These are phyloP conservation scores for Coemansia sp. DNA, from an alignment of 192 early-diverging fungal genomes.

Conservation along the genomic window DNA sequence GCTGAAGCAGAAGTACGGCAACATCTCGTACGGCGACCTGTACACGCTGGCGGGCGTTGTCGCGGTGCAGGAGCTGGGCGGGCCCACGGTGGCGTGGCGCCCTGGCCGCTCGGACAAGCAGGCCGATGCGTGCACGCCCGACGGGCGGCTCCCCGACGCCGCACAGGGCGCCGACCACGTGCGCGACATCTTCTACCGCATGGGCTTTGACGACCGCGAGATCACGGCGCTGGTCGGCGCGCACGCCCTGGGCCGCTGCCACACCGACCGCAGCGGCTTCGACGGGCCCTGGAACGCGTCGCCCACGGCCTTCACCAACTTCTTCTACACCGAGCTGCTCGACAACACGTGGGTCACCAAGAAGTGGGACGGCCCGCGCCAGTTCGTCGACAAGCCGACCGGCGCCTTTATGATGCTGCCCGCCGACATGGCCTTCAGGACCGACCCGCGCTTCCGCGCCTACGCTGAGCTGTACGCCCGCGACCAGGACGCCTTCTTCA, in stretches of 20 bases:
- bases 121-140: constrained; percentile 61
- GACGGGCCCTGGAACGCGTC: constrained; percentile 90
- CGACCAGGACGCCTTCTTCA: constrained; percentile 85
- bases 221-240: constrained; percentile 83
- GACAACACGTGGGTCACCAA: constrained; percentile 81
- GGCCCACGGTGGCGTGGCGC: constrained; percentile 76
- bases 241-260: constrained; percentile 80
- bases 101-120: constrained; percentile 64
- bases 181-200: constrained; percentile 80
- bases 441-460: constrained; percentile 71
- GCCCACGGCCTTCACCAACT: constrained; percentile 90
- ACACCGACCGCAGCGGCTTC: constrained; percentile 73
- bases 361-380: constrained; percentile 82
- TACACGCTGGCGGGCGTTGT: constrained; percentile 80
- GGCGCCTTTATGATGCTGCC: constrained; percentile 73
- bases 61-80: constrained; percentile 77
- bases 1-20: constrained; percentile 81
- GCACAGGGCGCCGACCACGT: constrained; percentile 67
- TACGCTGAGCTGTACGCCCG: constrained; percentile 88
- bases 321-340: constrained; percentile 81
- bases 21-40: constrained; percentile 84
- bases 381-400: constrained; percentile 84
- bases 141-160: constrained; percentile 82
- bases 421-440: constrained; percentile 66
- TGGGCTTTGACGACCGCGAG: constrained; percentile 80